phyloP scores from a whole-genome alignment of 2,329 filamentous ascomycete species.

The Colletotrichum viniferum region DNA sequence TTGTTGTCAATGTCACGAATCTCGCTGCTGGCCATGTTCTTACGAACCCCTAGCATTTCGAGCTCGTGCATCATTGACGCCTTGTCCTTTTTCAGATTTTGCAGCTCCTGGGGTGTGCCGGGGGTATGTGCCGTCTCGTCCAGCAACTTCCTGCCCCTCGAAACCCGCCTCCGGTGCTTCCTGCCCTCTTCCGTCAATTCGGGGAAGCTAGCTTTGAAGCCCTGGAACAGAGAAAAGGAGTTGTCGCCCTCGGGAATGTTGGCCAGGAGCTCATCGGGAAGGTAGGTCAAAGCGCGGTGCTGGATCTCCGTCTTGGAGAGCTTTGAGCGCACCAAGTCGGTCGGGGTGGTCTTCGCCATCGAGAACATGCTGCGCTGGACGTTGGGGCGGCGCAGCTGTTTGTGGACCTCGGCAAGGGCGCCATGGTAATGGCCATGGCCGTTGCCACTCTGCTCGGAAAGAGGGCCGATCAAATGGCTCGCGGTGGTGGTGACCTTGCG shows the following conservation, averaged over 20 bases:
- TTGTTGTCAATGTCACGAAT: conserved; percentile 97
- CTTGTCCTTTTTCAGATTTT: conserved; percentile 80
- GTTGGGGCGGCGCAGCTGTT: conserved; percentile 81
- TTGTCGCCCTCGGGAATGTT: conserved; percentile 89
- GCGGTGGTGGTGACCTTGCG: conserved; percentile 95
- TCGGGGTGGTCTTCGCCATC: conserved; percentile 88
- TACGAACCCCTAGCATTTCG: conserved; percentile 89
- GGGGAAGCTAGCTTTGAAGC: conserved; percentile 89
- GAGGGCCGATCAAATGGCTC: conserved; percentile 81
- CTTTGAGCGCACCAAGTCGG: conserved; percentile 89
- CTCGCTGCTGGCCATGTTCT: conserved; percentile 97
- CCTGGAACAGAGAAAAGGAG: conserved; percentile 92
- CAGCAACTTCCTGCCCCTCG: conserved; percentile 78
- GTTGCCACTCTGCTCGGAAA: conserved; percentile 55
- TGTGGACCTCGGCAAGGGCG: conserved; percentile 88
- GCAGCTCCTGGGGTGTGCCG: conserved; percentile 69
- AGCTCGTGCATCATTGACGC: conserved; percentile 81
- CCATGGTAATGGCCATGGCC: conserved; percentile 68
- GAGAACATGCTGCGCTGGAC: conserved; percentile 91
- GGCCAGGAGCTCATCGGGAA: conserved; percentile 86
- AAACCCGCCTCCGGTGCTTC: conserved; percentile 72
- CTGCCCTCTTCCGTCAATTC: conserved; percentile 71
- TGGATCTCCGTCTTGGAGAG: conserved; percentile 93
- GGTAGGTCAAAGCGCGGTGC: conserved; percentile 84
- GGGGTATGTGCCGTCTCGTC: conserved; percentile 61